Evolutionary conservation across 495 filamentous ascomycete genomes (phyloP).

Genomic region (Bombardia bombarda): DNA sequence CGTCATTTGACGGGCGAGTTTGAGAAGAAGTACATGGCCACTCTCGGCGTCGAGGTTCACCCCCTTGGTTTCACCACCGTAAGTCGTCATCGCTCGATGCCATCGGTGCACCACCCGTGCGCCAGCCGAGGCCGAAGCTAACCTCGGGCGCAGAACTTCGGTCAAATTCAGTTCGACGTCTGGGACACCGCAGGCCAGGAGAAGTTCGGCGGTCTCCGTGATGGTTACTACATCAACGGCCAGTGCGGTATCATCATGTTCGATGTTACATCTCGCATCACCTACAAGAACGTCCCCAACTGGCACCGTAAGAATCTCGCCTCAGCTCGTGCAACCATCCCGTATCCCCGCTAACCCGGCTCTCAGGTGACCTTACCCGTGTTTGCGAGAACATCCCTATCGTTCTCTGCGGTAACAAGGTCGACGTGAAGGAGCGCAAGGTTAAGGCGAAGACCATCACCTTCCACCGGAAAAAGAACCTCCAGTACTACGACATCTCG

Average conservation of each 20-base stretch:
- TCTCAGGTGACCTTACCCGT: conserved; percentile 91
- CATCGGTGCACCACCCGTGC: background rate
- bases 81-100: conserved; percentile 33
- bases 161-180: conserved; percentile 96
- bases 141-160: conserved; percentile 65
- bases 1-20: conserved; percentile 99
- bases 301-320: conserved; percentile 83
- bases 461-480: conserved; percentile 99
- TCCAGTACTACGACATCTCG: conserved; percentile 99
- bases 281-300: conserved; percentile 99
- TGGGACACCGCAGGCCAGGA: conserved; percentile 99
- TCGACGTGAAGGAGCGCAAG: conserved; percentile 99
- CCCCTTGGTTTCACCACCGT: conserved; percentile 89
- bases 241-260: conserved; percentile 99
- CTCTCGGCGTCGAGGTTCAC: conserved; percentile 98
- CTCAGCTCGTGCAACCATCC: background rate
- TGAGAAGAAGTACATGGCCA: conserved; percentile 99
- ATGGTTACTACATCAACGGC: conserved; percentile 99
- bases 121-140: conserved; percentile 16
- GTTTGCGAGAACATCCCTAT: conserved; percentile 99
- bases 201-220: conserved; percentile 99
- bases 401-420: conserved; percentile 98
- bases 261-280: conserved; percentile 99
- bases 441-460: conserved; percentile 99
- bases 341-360: conserved; percentile 11